Base-by-base conservation (phyloP, 2,329 filamentous ascomycete genomes). In the Colletotrichum orchidophilum region DNA sequence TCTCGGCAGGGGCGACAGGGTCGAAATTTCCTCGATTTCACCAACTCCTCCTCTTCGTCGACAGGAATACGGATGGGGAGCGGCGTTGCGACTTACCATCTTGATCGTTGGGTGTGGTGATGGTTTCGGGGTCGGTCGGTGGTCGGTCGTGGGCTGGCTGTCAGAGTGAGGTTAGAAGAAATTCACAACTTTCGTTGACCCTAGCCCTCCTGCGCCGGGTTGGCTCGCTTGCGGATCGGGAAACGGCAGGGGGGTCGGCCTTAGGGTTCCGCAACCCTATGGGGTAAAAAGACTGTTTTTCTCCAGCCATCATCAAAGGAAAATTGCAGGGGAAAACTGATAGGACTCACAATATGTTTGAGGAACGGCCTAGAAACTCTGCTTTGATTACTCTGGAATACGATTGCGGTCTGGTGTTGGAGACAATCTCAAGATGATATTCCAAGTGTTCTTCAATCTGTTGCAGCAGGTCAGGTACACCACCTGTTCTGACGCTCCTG, bases 91-190 rank as follows among this genome's bases (percentile, higher is more conserved):
- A 86, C 84, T 83, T 84, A 89, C 87, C 87, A 89, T 89, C 84
- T 88, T 85, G 84, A 82, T 84, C 84, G 83, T 84, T 83, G 81
- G 80, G 82, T 81, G 84, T 83, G 82, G 82, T 86, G 85, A 85
- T 83, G 84, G 84, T 83, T 83, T 87, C 86, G 81, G 59, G 83
- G 83, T 82, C 39, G 39, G 84, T 85, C 82, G 80, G 81, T 80
- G 80, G 81, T 71, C 68, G 39, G 68, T 71, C 68, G 68, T 71
- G 49, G 63, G 64, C 68, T 81, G 80, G 66, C 69, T 74, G 73
- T 61, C 68, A 66, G 79, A 80, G 74, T 75, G 77, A 73, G 68
- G 74, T 77, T 77, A 75, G 75, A 73, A 82, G 80, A 83, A 83
- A 82, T 83, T 83, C 81, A 80, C 83, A 86, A 85, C 80, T 83